Conservation (phyloP, 495 filamentous ascomycete species). For the Penicillium bialowiezense region DNA sequence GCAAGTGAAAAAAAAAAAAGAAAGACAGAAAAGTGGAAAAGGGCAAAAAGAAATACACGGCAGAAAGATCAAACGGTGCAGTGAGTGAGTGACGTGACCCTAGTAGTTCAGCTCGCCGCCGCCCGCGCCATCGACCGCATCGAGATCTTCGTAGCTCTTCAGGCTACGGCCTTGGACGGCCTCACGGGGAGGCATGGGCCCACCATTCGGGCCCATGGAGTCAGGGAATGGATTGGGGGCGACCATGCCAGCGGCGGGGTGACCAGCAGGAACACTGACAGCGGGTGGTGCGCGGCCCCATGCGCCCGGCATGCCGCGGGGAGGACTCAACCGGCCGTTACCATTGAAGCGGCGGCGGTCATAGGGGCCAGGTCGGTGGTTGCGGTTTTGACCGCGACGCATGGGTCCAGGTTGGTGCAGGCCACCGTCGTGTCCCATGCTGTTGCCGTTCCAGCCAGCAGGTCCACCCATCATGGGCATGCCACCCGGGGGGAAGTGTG, state of each 20-base stretch:
- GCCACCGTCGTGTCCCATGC: slow-evolving; percentile 34
- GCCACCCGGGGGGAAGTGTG: slow-evolving; percentile 25
- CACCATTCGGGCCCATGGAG: slow-evolving; percentile 51
- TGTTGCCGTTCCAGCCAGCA: slow-evolving; percentile 47
- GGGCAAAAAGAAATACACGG: not conserved
- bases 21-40: slow-evolving; percentile 5
- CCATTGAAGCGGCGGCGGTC: slow-evolving; percentile 48
- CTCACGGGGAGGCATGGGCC: slow-evolving; percentile 72
- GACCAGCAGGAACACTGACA: slow-evolving; percentile 37
- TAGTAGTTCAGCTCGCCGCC: slow-evolving; percentile 64
- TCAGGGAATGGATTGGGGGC: slow-evolving; percentile 47
- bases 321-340: slow-evolving; percentile 40
- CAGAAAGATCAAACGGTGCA: not conserved
- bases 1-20: not conserved
- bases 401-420: slow-evolving; percentile 57
- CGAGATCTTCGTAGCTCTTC: slow-evolving; percentile 95
- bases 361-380: slow-evolving; percentile 55
- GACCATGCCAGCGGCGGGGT: slow-evolving; percentile 40
- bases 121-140: slow-evolving; percentile 62
- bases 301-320: slow-evolving; percentile 37
- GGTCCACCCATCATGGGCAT: slow-evolving; percentile 56
- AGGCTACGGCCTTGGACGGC: slow-evolving; percentile 85
- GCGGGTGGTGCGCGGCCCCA: slow-evolving; percentile 39
- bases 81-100: slow-evolving; percentile 4
- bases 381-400: slow-evolving; percentile 54